A percentile compares a stretch with the other conserved stretches of the same genome.
These are phyloP conservation scores for Citrus trifoliata DNA, from an alignment of 345 rosid species.

Conservation along the genomic window DNA sequence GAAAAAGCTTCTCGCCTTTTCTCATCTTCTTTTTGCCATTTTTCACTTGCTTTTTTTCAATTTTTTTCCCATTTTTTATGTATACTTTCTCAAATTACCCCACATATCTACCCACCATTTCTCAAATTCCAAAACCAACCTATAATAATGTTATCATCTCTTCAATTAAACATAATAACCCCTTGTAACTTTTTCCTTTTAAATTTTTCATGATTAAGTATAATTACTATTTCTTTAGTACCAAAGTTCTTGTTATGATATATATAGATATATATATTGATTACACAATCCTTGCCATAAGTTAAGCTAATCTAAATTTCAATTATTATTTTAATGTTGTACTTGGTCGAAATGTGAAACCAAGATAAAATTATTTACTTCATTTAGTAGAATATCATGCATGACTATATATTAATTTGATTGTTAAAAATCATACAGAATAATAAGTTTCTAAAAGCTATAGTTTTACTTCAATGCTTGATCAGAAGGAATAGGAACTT, in stretches of 20 bases:
- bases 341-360: constrained; percentile 8
- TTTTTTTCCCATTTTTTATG: not conserved
- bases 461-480: not conserved
- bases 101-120: constrained; percentile 49
- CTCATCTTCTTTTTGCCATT: constrained; percentile 18
- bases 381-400: not conserved
- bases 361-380: constrained; percentile 3
- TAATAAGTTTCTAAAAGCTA: not conserved
- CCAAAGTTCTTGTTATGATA: constrained; percentile 8
- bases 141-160: constrained; percentile 41
- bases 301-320: not conserved
- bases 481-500: not conserved
- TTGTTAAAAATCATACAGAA: constrained; percentile 4
- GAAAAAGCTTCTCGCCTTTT: constrained; percentile 58
- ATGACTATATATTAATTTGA: not conserved
- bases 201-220: not conserved
- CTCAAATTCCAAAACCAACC: constrained; percentile 58
- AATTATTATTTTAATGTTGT: constrained; percentile 13
- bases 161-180: constrained; percentile 26
- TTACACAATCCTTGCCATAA: constrained; percentile 5
- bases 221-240: not conserved
- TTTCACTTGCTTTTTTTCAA: not conserved
- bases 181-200: not conserved
- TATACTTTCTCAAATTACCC: constrained; percentile 5
- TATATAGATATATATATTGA: not conserved